Evolutionary conservation across 805 yeast genomes (phyloP).

Genomic region (Suhomyces sp.): DNA sequence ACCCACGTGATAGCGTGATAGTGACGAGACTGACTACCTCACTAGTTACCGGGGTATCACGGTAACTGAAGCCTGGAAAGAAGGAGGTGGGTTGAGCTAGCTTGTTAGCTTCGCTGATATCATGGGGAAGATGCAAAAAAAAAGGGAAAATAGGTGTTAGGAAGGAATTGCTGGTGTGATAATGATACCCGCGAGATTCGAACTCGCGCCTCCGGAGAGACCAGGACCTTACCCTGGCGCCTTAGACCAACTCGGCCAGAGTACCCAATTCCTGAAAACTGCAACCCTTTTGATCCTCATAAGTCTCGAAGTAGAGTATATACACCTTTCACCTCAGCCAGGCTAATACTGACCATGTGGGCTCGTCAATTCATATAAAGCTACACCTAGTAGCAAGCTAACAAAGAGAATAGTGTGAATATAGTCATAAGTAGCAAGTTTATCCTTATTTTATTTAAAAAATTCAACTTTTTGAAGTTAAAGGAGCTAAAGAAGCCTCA

Average conservation of each 20-base stretch:
- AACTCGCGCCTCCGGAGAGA: conserved; percentile 47
- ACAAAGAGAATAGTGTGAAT: too few relatives aligned
- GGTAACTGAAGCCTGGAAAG: not conserved
- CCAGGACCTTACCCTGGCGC: conserved; percentile 48
- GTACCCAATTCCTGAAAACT: conserved; percentile 33
- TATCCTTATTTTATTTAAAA: too few relatives aligned
- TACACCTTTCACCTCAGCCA: too few relatives aligned
- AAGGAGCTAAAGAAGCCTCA: too few relatives aligned
- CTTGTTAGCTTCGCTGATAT: not conserved
- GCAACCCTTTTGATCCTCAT: not conserved
- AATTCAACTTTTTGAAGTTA: too few relatives aligned
- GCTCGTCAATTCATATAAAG: too few relatives aligned
- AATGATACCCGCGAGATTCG: conserved; percentile 44
- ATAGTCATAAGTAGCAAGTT: too few relatives aligned
- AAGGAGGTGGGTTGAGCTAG: not conserved
- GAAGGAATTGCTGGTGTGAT: conserved; percentile 35
- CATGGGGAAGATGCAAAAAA: not conserved
- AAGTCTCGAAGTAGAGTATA: not conserved
- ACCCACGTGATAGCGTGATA: not conserved
- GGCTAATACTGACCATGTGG: too few relatives aligned
- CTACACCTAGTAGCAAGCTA: too few relatives aligned
- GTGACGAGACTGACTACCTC: not conserved
- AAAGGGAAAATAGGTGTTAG: conserved; percentile 14
- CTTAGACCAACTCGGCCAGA: conserved; percentile 46
- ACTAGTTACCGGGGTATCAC: not conserved